Evolutionary conservation across 345 rosid species (phyloP).

Genomic region (Dipteronia sinensis): DNA sequence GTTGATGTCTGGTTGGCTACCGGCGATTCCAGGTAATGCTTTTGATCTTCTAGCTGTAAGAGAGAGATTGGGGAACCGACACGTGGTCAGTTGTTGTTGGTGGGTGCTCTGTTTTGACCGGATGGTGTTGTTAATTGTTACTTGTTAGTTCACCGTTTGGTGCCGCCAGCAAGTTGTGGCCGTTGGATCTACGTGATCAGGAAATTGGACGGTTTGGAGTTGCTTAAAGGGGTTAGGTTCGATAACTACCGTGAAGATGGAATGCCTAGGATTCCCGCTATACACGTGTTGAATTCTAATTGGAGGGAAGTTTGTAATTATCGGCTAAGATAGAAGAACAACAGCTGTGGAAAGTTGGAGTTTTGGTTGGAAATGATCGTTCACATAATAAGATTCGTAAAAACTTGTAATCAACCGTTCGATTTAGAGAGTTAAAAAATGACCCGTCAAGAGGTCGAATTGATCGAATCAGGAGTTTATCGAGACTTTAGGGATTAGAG

Average conservation of each 20-base stretch:
- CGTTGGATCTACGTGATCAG: slow-evolving; percentile 46
- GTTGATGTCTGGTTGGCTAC: slow-evolving; percentile 60
- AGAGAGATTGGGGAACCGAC: slow-evolving; percentile 18
- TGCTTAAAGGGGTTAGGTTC: slow-evolving; percentile 18
- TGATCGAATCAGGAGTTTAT: too few relatives aligned
- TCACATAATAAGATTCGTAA: too few relatives aligned
- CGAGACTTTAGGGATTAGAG: too few relatives aligned
- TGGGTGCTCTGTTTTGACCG: slow-evolving; percentile 12
- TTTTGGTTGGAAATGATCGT: background rate
- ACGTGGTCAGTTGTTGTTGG: slow-evolving; percentile 42
- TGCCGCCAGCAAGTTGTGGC: slow-evolving; percentile 40
- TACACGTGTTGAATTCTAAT: slow-evolving; percentile 5
- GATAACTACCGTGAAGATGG: slow-evolving; percentile 31
- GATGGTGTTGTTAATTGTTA: slow-evolving; percentile 18
- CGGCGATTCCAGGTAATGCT: slow-evolving; percentile 74
- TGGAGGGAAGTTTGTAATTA: background rate
- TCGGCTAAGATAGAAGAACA: slow-evolving; percentile 25
- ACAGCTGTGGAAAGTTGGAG: background rate
- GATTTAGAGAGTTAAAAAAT: too few relatives aligned
- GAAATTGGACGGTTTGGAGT: slow-evolving; percentile 17
- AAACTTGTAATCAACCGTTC: too few relatives aligned
- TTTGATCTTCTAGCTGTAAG: slow-evolving; percentile 45
- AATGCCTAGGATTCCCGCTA: slow-evolving; percentile 13
- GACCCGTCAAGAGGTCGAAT: too few relatives aligned
- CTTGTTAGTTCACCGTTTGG: slow-evolving; percentile 27